Conservation (phyloP, 257 asterid species). For the Catharanthus roseus region DNA sequence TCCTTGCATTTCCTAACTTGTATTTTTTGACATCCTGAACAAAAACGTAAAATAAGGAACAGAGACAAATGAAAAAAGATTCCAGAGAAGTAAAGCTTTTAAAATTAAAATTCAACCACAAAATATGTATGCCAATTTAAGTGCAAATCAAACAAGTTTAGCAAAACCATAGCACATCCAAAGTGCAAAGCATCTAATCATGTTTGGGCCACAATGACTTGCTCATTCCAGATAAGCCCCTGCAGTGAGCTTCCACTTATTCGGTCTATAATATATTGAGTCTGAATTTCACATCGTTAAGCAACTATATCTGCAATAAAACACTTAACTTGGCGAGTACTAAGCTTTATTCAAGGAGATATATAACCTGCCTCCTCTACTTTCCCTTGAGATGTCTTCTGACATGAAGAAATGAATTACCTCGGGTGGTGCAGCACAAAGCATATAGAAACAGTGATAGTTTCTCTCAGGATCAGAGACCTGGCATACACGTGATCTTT, state of each 20-base stretch:
- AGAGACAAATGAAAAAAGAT: background rate
- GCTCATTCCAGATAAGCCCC: background rate
- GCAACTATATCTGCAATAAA: background rate
- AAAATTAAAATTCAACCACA: background rate
- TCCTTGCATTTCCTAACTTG: slow-evolving; percentile 65
- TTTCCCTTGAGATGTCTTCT: background rate
- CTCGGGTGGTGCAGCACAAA: slow-evolving; percentile 90
- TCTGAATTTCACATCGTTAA: background rate
- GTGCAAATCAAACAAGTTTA: background rate
- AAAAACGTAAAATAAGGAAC: slow-evolving; percentile 8
- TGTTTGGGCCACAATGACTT: background rate
- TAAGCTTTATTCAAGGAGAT: background rate
- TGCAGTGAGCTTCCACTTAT: background rate
- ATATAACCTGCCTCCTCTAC: background rate
- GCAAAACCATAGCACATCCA: background rate
- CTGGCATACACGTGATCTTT: slow-evolving; percentile 92
- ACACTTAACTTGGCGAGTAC: background rate
- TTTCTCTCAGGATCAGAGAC: slow-evolving; percentile 91
- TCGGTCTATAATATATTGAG: background rate
- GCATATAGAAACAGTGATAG: slow-evolving; percentile 92
- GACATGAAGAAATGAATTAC: slow-evolving; percentile 25
- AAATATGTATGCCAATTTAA: background rate
- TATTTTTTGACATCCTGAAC: slow-evolving; percentile 58
- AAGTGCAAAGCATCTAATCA: background rate
- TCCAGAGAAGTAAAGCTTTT: background rate